Percentiles rank a stretch among this genome's conserved stretches.
These are phyloP conservation scores for Cryphonectria nitschkei DNA, from an alignment of 2,329 filamentous ascomycete species.

Conservation along the genomic window DNA sequence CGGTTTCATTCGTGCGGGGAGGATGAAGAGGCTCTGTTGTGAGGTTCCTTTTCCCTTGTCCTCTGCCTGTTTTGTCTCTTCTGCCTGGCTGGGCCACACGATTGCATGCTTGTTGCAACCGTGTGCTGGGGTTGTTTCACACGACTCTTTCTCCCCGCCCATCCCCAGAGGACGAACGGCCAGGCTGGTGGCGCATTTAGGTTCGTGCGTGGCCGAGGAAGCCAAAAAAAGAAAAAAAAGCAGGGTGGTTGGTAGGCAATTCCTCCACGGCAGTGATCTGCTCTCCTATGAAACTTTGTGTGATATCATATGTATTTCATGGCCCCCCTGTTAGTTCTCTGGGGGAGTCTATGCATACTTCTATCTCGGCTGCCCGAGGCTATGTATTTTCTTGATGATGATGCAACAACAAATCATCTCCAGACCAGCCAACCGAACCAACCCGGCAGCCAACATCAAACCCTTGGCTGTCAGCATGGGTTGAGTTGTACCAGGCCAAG, in stretches of 20 bases:
- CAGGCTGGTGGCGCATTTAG: not conserved
- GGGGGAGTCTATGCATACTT: not conserved
- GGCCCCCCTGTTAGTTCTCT: not conserved
- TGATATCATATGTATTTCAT: constrained; percentile 17
- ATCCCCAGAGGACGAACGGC: not conserved
- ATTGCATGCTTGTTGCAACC: not conserved
- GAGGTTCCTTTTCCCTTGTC: not conserved
- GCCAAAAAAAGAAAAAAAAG: not conserved
- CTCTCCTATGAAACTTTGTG: not conserved
- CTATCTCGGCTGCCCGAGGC: not conserved
- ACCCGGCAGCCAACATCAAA: not conserved
- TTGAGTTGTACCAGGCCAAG: not conserved
- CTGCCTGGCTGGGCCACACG: not conserved
- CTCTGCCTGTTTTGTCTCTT: not conserved
- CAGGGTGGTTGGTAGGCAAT: not conserved
- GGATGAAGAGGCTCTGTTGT: not conserved
- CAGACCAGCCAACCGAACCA: not conserved
- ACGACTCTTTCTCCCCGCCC: no score
- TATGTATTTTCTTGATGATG: not conserved
- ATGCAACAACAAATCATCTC: not conserved
- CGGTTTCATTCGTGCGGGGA: not conserved
- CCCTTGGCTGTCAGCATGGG: constrained; percentile 8
- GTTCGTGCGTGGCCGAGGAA: not conserved
- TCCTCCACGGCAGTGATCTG: not conserved
- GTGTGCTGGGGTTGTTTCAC: not conserved